These are phyloP conservation scores for Echium plantagineum DNA, from an alignment of 257 asterid genomes.

Conservation along the genomic window DNA sequence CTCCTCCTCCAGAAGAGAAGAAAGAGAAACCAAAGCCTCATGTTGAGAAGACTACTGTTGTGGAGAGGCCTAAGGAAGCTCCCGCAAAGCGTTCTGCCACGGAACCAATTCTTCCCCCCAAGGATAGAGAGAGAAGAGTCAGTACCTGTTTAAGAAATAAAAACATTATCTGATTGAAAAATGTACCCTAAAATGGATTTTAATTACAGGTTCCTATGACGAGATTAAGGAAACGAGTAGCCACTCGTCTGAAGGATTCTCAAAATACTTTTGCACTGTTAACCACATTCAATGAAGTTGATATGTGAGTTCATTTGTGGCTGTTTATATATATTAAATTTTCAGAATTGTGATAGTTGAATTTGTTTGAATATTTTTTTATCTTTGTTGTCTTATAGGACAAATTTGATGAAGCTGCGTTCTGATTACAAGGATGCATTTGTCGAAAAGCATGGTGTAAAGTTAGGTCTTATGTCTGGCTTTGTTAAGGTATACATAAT, in stretches of 20 bases:
- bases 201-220: constrained; percentile 86
- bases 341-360: not conserved
- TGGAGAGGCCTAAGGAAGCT: constrained; percentile 49
- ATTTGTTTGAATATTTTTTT: not conserved
- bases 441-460: constrained; percentile 93
- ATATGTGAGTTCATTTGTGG: constrained; percentile 49
- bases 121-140: constrained; percentile 93
- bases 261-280: constrained; percentile 93
- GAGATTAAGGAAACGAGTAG: constrained; percentile 90
- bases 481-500: constrained; percentile 58
- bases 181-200: not conserved
- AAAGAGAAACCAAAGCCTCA: constrained; percentile 45
- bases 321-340: not conserved
- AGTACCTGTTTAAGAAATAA: constrained; percentile 11
- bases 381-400: constrained; percentile 40
- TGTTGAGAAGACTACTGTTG: constrained; percentile 40
- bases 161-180: too few species aligned
- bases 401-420: constrained; percentile 92
- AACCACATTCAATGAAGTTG: constrained; percentile 98
- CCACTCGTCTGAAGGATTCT: constrained; percentile 91
- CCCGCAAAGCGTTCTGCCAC: constrained; percentile 57
- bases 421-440: constrained; percentile 93
- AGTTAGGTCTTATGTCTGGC: constrained; percentile 92
- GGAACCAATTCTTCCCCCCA: constrained; percentile 93
- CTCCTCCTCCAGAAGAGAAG: constrained; percentile 46